These are phyloP conservation scores for Lasiodiplodia citricola DNA, from an alignment of 2,329 filamentous ascomycete genomes.

Conservation along the genomic window DNA sequence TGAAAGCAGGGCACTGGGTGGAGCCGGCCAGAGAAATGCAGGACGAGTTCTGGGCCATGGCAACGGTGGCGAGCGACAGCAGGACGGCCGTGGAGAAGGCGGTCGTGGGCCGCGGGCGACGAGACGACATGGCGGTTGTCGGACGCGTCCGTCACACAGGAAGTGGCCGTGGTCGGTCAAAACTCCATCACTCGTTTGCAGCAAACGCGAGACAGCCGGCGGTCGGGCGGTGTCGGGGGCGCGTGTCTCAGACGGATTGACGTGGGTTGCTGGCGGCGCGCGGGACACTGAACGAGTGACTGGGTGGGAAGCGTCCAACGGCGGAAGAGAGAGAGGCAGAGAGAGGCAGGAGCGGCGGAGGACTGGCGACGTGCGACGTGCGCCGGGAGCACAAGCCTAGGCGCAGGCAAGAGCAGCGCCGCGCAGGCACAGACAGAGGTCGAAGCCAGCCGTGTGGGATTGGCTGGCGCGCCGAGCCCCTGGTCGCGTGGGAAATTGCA, in stretches of 20 bases:
- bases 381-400: not conserved
- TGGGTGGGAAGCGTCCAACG: slow-evolving; percentile 24
- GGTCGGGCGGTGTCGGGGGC: not conserved
- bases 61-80: slow-evolving; percentile 8
- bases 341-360: slow-evolving; percentile 19
- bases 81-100: not conserved
- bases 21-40: slow-evolving; percentile 75
- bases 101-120: not conserved
- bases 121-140: slow-evolving; percentile 4
- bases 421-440: not conserved
- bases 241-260: not conserved
- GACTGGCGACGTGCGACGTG: slow-evolving; percentile 2
- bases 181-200: slow-evolving; percentile 13
- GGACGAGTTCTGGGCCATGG: slow-evolving; percentile 28
- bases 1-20: slow-evolving; percentile 73
- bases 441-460: slow-evolving; percentile 2
- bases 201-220: slow-evolving; percentile 11
- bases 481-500: slow-evolving; percentile 25
- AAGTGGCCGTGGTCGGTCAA: slow-evolving; percentile 15
- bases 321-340: slow-evolving; percentile 1
- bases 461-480: slow-evolving; percentile 16
- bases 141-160: slow-evolving; percentile 17
- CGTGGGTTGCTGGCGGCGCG: not conserved
- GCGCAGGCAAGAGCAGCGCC: not conserved
- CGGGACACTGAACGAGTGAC: slow-evolving; percentile 20